Conservation (phyloP, 495 filamentous ascomycete genomes). For the Neurospora sublineolata region DNA sequence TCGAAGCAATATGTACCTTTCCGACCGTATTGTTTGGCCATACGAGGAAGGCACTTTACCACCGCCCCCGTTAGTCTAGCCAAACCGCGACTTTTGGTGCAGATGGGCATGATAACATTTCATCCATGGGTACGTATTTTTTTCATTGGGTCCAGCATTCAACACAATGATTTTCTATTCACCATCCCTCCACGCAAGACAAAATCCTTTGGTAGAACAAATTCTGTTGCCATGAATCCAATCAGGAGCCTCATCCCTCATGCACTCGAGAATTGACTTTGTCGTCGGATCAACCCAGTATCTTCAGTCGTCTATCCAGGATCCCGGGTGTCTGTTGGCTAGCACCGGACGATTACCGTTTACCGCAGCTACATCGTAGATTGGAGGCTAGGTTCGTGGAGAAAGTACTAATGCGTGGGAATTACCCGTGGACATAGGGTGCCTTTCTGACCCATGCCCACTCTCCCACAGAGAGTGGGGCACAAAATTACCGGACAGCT, state of each 20-base stretch:
- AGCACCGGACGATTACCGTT: background rate
- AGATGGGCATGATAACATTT: background rate
- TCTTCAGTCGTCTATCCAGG: background rate
- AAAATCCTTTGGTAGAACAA: background rate
- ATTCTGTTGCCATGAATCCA: background rate
- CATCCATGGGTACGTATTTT: background rate
- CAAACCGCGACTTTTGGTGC: background rate
- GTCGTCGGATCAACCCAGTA: background rate
- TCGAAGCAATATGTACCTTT: background rate
- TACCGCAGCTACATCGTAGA: background rate
- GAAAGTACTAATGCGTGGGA: background rate
- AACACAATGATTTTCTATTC: background rate
- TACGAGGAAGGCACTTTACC: background rate
- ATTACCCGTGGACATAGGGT: too few species aligned
- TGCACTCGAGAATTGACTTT: background rate
- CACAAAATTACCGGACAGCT: too few species aligned
- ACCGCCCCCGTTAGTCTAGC: background rate
- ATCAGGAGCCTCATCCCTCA: background rate
- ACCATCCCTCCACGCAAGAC: background rate
- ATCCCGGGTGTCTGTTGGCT: background rate
- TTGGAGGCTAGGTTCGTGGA: background rate
- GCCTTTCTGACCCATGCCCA: too few species aligned
- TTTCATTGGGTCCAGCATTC: background rate
- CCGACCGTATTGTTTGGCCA: background rate
- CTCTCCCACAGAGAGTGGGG: too few species aligned